Base-by-base conservation (phyloP, 139 green algal species). In the Deuterostichococcus epilithicus region DNA sequence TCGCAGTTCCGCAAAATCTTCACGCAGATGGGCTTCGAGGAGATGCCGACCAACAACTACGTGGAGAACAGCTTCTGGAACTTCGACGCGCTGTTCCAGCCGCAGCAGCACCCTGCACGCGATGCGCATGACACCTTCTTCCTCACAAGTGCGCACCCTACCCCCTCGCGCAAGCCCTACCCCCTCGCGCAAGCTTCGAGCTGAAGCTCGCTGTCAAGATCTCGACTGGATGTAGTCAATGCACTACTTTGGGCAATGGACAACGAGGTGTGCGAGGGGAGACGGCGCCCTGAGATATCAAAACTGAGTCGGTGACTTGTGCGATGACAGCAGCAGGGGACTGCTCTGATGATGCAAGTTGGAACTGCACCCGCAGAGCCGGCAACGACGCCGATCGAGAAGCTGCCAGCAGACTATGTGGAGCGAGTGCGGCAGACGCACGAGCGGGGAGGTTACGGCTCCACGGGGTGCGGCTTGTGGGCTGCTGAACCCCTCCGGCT, bases 81-180 rank as follows among this genome's bases (percentile, higher is more conserved):
- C 85, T 99, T 99, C 82, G 96, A 99, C 81, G 92, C 91, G 20
- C 91, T 99, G 23, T 99, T 99, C 88, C 96, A 99, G 90, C 96
- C 96, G 68, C 96, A 99, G 88, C 92, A 93, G 88, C 96, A 99
- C 85, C 96, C 96, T 23, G 96, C 96, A 0, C 81, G 96, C 8
- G 96, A 99, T 83, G 95, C 96, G 0, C 96, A 99, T 80, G 96
- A 99, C 90, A 99, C 96, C 75, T 99, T 99, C 88, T 99, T 99
- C 86, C 86, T 99, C 36, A 95, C 91, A 47, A 84, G 85, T 89
- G 74, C 75, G 84, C 5, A 28, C 6, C 28, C 32, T 52, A 13
- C 13, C 10, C n/a, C n/a, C n/a, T n/a, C n/a, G n/a, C n/a, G n/a
- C n/a, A n/a, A n/a, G n/a, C n/a, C n/a, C n/a, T 60, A 18, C 45